Evolutionary conservation across 805 yeast species (phyloP), one percentile per base, ranked within the genome.

Genomic region (Candida gorgasii): DNA sequence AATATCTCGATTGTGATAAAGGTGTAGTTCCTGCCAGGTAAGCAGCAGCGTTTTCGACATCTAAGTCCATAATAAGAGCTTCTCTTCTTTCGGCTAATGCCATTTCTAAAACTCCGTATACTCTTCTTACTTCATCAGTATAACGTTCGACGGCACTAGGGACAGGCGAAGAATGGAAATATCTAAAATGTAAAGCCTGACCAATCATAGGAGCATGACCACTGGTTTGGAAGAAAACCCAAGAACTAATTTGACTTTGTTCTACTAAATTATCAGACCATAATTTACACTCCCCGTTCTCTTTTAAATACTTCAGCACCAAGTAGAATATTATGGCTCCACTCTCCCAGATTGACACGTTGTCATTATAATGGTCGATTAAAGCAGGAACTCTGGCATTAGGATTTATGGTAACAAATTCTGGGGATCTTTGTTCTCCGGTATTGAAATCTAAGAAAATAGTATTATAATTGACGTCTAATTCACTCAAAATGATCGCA

Each of bases 131-230:
- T 66, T 90, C 98, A 54, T 86, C 95, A 1, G 87, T 83, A 60
- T 89, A 90, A 57, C 97, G 72, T 53, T 88, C 96, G 15, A 90
- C 87, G 0, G 97, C 97, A 45, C 89, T 79, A 14, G 92, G 89
- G 2, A 90, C 89, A 41, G 82, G 82, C 47, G 84, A 84, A 5
- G 90, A 78, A 61, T 90, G 97, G 73, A 90, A 89, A 61, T 87
- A 89, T 57, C 90, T 76, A 69, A 90, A 92, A 68, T 92, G 97
- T 53, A 92, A 74, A 7, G 97, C 97, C 65, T 90, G 97, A 14
- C 97, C 97, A 54, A 90, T 86, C 96, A 90, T 90, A n/a, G 97
- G 97, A 0, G 97, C 96, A 61, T 89, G 97, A 5, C 98, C 97
- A 4, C 95, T 85, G 2, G 97, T 89, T 66, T 90, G 98, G 72